Evolutionary conservation across 371 early-diverging fungal genomes (phyloP).

Genomic region (Caulochytrium protostelioides): DNA sequence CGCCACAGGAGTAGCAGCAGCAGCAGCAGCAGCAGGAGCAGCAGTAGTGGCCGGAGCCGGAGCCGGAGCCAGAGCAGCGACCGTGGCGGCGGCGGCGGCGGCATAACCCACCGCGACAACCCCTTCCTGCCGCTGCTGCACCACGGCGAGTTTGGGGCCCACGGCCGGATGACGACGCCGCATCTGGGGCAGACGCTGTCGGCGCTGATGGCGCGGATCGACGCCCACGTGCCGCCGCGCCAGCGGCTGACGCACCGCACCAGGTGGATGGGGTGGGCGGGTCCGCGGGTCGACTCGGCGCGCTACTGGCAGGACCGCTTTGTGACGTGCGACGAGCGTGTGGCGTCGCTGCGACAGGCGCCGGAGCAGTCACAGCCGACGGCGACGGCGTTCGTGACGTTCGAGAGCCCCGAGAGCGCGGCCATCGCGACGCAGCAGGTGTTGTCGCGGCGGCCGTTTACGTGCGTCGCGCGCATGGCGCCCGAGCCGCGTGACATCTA

Average conservation of each 20-base stretch:
- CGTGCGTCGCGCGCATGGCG: slow-evolving; percentile 46
- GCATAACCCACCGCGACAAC: no score
- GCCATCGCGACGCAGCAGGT: slow-evolving; percentile 30
- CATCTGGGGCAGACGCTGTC: no score
- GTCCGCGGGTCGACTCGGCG: slow-evolving; percentile 41
- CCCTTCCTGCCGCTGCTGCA: no score
- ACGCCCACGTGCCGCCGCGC: no score
- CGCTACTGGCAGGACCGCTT: slow-evolving; percentile 40
- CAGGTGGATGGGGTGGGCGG: slow-evolving; percentile 19
- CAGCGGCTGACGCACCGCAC: slow-evolving; percentile 15
- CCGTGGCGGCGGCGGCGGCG: no score
- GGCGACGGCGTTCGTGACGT: slow-evolving; percentile 55
- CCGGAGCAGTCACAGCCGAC: slow-evolving; percentile 33
- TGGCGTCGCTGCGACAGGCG: slow-evolving; percentile 27
- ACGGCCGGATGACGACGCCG: no score
- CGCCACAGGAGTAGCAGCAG: no score
- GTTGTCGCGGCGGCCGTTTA: slow-evolving; percentile 42
- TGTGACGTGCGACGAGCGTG: slow-evolving; percentile 32
- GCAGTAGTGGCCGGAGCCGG: no score
- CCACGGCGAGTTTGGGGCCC: no score
- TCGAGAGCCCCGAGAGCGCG: slow-evolving; percentile 35
- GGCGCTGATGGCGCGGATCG: no score
- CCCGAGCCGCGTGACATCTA: slow-evolving; percentile 79
- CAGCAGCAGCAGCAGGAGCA: no score
- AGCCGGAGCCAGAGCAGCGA: no score